phyloP scores from a whole-genome alignment of 2,329 filamentous ascomycete species.

The Venturia nashicola region DNA sequence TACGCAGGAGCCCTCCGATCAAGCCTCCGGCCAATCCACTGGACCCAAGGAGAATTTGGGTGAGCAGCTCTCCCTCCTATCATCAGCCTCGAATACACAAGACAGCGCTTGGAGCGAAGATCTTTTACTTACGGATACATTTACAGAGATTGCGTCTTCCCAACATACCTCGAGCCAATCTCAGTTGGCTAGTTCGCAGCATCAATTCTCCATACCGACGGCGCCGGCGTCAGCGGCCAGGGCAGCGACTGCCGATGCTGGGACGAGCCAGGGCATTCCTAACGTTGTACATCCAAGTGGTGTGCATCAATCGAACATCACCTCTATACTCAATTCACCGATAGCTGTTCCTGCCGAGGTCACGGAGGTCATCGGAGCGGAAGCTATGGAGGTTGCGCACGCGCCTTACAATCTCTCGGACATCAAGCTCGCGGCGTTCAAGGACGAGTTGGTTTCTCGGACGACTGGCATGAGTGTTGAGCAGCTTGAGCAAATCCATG shows the following conservation, averaged over 20 bases:
- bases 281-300: not conserved
- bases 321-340: slow-evolving; percentile 4
- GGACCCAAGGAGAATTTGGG: not conserved
- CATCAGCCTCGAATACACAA: not conserved
- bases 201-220: slow-evolving; percentile 13
- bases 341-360: slow-evolving; percentile 18
- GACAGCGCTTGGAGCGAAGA: slow-evolving; percentile 1
- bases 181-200: not conserved
- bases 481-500: slow-evolving; percentile 88
- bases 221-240: slow-evolving; percentile 9
- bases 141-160: slow-evolving; percentile 2
- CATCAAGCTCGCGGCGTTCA: slow-evolving; percentile 42
- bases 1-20: slow-evolving; percentile 34
- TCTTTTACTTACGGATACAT: slow-evolving; percentile 2
- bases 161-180: slow-evolving; percentile 25
- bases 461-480: slow-evolving; percentile 78
- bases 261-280: slow-evolving; percentile 14
- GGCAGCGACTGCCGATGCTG: slow-evolving; percentile 17
- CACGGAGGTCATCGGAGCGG: slow-evolving; percentile 22
- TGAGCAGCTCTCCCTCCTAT: not conserved
- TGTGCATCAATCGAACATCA: slow-evolving; percentile 4
- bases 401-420: slow-evolving; percentile 32
- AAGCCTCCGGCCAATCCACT: not conserved
- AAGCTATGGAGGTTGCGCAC: slow-evolving; percentile 28
- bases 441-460: slow-evolving; percentile 49